Base-by-base conservation (phyloP, 306 rosid species). In the Cicer judaicum region DNA sequence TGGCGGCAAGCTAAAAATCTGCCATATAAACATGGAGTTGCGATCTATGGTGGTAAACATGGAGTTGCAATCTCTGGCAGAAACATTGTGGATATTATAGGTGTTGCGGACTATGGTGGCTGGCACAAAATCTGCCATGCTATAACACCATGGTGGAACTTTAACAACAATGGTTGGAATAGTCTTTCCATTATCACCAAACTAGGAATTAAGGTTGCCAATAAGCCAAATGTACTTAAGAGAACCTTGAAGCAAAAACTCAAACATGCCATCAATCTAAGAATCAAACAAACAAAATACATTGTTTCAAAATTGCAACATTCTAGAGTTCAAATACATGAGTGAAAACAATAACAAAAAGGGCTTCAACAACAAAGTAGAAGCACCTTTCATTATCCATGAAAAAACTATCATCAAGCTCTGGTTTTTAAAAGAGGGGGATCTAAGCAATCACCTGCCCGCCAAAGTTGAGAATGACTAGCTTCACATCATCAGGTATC, bases 391-490 rank as follows among this genome's bases (percentile, higher is more conserved):
- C 75, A 75, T 53, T 8, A 41, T 10, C 6, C 54, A 66, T 21
- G 55, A 49, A 60, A 69, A 52, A 57, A 12, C 10, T 38, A 46
- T 40, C 65, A 24, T 70, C n/a, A 50, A 53, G 64, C 41, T 72
- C 55, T 54, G 34, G 42, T 61, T 15, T 18, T 48, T 43, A 66
- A 73, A 54, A 19, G 44, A 54, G 73, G 68, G 65, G 65, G 47
- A 55, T 49, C 62, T 56, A 49, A 48, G 63, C 10, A 82, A 74
- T 76, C 70, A 93, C 98, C 97, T 94, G 98, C 52, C 98, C 98
- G 24, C 98, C 98, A 57, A 94, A 94, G 85, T 94, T 94, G 64
- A 94, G 96, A 85, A 91, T 91, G 81, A 87, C 94, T 60, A 91
- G 79, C 81, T 92, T 91, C 79, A 87, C 92, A 78, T 80, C 80